These are phyloP conservation scores for Jacaranda copaia DNA, from an alignment of 257 asterid species.

Conservation along the genomic window DNA sequence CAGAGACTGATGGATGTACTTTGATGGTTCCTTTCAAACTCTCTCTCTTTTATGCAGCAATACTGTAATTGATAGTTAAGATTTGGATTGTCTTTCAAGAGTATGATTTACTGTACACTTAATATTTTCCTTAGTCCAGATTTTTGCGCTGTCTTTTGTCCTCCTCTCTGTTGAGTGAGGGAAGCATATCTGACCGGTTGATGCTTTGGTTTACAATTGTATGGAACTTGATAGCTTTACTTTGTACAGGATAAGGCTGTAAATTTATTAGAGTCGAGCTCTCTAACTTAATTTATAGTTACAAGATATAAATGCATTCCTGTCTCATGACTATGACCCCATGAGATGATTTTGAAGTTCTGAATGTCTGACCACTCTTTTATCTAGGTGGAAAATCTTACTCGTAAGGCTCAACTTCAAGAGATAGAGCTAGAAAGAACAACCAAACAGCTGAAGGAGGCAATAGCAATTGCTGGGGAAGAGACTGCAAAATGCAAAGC, in stretches of 20 bases:
- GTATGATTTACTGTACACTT: constrained; percentile 8
- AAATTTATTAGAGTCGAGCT: constrained; percentile 14
- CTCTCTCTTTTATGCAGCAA: constrained; percentile 18
- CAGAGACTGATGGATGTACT: constrained; percentile 14
- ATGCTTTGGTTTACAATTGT: constrained; percentile 5
- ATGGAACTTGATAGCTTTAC: constrained; percentile 26
- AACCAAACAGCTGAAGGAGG: constrained; percentile 84
- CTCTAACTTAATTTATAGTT: constrained; percentile 25
- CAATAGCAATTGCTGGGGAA: constrained; percentile 85
- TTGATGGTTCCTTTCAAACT: constrained; percentile 22
- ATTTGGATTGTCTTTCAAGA: constrained; percentile 20
- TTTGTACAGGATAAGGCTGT: constrained; percentile 24
- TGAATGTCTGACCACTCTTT: constrained; percentile 34
- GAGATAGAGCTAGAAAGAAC: constrained; percentile 82
- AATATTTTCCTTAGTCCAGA: constrained; percentile 4
- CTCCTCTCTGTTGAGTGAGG: constrained; percentile 14
- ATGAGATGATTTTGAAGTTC: constrained; percentile 13
- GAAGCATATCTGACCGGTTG: constrained; percentile 18
- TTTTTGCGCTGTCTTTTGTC: constrained; percentile 3
- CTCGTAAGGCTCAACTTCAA: constrained; percentile 79
- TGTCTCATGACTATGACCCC: not conserved
- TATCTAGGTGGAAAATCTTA: constrained; percentile 76
- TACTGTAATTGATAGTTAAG: not conserved
- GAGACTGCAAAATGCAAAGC: constrained; percentile 97
- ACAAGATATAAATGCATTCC: not conserved